Evolutionary conservation across 352 stramenopile species (phyloP).

Genomic region (Blastocystis sp.): DNA sequence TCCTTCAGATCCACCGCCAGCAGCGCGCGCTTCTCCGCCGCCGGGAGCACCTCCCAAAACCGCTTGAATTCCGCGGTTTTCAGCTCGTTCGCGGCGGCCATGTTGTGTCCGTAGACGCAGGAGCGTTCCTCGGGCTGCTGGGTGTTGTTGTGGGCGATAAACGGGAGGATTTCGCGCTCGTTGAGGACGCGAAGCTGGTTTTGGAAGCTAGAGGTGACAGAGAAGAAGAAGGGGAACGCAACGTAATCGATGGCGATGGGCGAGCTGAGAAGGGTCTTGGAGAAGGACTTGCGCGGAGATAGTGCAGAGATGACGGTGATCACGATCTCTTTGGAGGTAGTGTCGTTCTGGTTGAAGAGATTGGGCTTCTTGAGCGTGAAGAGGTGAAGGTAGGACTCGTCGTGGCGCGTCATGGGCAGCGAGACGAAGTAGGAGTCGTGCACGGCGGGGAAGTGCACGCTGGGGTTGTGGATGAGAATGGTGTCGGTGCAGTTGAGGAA

Average conservation of each 20-base stretch:
- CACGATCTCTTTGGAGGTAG: conserved; percentile 19
- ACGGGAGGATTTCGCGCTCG: conserved; percentile 29
- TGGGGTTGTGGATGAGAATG: conserved; percentile 9
- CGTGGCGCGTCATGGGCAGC: conserved; percentile 19
- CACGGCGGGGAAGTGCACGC: neutral
- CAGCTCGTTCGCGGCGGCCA: neutral
- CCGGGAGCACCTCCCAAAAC: conserved; percentile 12
- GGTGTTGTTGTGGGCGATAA: neutral
- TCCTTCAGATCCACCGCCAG: conserved; percentile 45
- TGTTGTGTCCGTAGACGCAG: conserved; percentile 48
- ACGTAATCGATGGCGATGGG: conserved; percentile 39
- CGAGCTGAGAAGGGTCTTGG: neutral
- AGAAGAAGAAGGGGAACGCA: neutral
- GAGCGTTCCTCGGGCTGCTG: neutral
- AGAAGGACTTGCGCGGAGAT: neutral
- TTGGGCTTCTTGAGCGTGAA: conserved; percentile 36
- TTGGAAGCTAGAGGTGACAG: conserved; percentile 28
- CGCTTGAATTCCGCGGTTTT: conserved; percentile 13
- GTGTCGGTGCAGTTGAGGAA: conserved; percentile 11
- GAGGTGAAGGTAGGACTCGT: conserved; percentile 13
- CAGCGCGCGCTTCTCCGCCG: conserved; percentile 19
- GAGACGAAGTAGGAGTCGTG: conserved; percentile 46
- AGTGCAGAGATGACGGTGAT: neutral
- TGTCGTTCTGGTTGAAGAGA: neutral
- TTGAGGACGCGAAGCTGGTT: conserved; percentile 14